Base-by-base conservation (phyloP, 805 yeast genomes). In the Zygosaccharomyces pseudorouxii region DNA sequence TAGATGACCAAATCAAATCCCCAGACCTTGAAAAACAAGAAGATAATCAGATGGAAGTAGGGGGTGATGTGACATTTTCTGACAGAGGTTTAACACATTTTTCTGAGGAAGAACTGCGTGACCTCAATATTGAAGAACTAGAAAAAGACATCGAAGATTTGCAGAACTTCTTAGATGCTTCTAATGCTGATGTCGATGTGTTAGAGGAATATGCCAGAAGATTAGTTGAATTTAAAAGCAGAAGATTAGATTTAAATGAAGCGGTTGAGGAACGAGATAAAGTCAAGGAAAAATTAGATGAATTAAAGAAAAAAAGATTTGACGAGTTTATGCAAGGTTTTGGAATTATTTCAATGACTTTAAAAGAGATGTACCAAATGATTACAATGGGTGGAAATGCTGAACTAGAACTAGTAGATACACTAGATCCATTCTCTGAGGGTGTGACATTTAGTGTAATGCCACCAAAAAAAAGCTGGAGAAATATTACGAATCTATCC, bases 321-420 rank as follows among this genome's bases (percentile, higher is more conserved):
- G 89, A 83, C 53, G 97, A 93, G 65, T 93, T 93, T 62, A 89
- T 89, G 95, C 80, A 79, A 53, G 99, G 99, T 0, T 93, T 95
- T 71, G 79, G 82, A 55, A 76, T 81, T 18, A 93, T 93, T 25
- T 89, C 97, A 1, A 73, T 82, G 64, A 86, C 96, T 5, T 76
- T 93, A 55, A 93, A 92, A 65, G 97, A 89, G 59, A 90, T 93
- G 98, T 93, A 93, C 61, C 95, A 90, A 62, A 87, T 93, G 95
- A 93, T 93, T 52, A 93, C 99, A 0, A 89, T 92, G 95, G 99
- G 99, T 23, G 99, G 99, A 29, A 93, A 92, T 71, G 99, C 99
- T 0, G 99, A 93, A 65, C 74, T 93, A 30, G 99, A 93, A 65
- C 75, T 92, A 39, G 97, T 89, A 16, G 99, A 93, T 63, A 85